A percentile compares a stretch with the other conserved stretches of the same genome.
phyloP scores from a whole-genome alignment of 2,329 filamentous ascomycete genomes.

The Ceratocystis albifundus region DNA sequence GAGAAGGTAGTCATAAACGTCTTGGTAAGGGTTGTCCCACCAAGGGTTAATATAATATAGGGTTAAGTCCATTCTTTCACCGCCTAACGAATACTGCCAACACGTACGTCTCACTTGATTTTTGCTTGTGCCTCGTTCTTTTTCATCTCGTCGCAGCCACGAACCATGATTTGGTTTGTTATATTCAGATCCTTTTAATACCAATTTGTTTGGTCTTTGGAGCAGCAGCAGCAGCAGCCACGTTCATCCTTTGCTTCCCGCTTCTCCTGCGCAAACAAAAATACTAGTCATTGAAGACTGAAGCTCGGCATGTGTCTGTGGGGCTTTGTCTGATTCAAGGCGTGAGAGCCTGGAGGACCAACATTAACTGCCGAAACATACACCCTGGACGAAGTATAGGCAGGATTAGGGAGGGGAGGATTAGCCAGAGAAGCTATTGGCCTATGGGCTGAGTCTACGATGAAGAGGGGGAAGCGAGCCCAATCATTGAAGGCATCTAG shows the following conservation, averaged over 20 bases:
- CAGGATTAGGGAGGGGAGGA: conserved; percentile 6
- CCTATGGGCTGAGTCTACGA: not conserved
- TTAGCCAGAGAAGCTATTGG: not conserved
- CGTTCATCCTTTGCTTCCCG: not conserved
- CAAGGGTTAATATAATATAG: not conserved
- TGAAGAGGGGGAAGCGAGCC: not conserved
- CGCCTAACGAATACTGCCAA: not conserved
- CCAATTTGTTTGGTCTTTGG: not conserved
- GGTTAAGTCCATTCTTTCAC: not conserved
- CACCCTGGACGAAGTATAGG: not conserved
- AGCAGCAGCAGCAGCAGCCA: no score
- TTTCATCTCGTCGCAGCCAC: not conserved
- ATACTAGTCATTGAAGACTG: not conserved
- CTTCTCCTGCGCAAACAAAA: not conserved
- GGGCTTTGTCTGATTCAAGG: not conserved
- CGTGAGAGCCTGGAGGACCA: not conserved
- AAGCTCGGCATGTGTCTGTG: conserved; percentile 7
- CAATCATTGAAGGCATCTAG: not conserved
- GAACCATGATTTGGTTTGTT: not conserved
- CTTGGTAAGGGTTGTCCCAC: not conserved
- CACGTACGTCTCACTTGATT: not conserved
- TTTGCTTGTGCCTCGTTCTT: no score
- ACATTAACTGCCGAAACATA: conserved; percentile 3
- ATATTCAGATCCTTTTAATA: conserved; percentile 8
- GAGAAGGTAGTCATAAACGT: not conserved